Conservation (phyloP, 805 yeast species). For the Saccharomycopsis sp. region DNA sequence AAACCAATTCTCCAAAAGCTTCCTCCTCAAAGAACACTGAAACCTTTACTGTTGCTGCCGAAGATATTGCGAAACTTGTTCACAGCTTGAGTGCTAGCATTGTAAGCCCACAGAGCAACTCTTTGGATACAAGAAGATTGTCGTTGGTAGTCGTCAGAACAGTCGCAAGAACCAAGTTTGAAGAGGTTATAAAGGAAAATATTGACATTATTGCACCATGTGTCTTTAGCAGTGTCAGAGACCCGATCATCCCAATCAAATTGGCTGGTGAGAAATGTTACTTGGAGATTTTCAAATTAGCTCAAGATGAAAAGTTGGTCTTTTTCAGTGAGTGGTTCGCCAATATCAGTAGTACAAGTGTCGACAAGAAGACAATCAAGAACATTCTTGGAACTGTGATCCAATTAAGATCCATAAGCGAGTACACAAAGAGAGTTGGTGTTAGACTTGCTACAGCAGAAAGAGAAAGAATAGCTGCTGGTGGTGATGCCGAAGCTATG, state of each 20-base stretch:
- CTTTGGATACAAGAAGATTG: slow-evolving; percentile 74
- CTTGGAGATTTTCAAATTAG: slow-evolving; percentile 62
- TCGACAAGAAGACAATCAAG: slow-evolving; percentile 31
- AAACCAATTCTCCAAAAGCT: slow-evolving; percentile 32
- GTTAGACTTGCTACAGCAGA: slow-evolving; percentile 77
- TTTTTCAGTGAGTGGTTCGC: slow-evolving; percentile 63
- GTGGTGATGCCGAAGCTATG: slow-evolving; percentile 84
- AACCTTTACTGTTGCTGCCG: slow-evolving; percentile 38
- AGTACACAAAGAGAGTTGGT: slow-evolving; percentile 89
- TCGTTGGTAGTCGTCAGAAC: slow-evolving; percentile 73
- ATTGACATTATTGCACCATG: slow-evolving; percentile 58
- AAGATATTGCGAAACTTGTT: slow-evolving; percentile 38
- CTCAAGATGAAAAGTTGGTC: slow-evolving; percentile 52
- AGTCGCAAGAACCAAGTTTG: slow-evolving; percentile 54
- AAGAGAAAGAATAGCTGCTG: slow-evolving; percentile 80
- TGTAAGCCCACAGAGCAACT: slow-evolving; percentile 49
- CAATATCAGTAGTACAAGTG: slow-evolving; percentile 25
- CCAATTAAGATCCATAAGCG: slow-evolving; percentile 71
- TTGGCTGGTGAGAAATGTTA: slow-evolving; percentile 91
- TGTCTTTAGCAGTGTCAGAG: slow-evolving; percentile 78
- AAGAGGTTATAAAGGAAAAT: slow-evolving; percentile 43
- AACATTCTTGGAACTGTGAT: slow-evolving; percentile 41
- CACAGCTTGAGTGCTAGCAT: slow-evolving; percentile 43
- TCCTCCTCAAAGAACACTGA: slow-evolving; percentile 11
- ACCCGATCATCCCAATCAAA: slow-evolving; percentile 83